phyloP scores from a whole-genome alignment of 108 stramenopile species.

The Cyclotella kingstonii region DNA sequence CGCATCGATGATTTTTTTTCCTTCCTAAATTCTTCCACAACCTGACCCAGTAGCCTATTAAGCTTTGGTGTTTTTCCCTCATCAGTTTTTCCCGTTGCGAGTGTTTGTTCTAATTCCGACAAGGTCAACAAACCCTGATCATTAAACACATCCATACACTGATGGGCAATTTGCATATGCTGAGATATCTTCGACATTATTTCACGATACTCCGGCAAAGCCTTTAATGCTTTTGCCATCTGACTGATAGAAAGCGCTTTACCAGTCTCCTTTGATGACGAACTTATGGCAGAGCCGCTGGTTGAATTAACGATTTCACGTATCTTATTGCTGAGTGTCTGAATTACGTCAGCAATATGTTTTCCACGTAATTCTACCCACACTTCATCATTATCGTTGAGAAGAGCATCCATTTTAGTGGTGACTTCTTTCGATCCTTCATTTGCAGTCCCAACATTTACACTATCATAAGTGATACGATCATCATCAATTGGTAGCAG shows the following conservation, averaged over 20 bases:
- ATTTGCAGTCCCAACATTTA: conserved; percentile 52
- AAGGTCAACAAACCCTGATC: conserved; percentile 69
- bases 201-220: conserved; percentile 92
- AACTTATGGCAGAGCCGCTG: conserved; percentile 48
- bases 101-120: conserved; percentile 89
- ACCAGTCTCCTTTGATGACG: conserved; percentile 37
- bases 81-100: conserved; percentile 89
- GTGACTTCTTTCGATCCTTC: conserved; percentile 43
- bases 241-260: conserved; percentile 74
- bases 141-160: conserved; percentile 89
- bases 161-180: conserved; percentile 92
- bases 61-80: conserved; percentile 70
- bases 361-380: conserved; percentile 95
- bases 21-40: conserved; percentile 56
- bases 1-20: conserved; percentile 50
- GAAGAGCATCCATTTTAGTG: conserved; percentile 71
- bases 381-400: conserved; percentile 93
- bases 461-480: conserved; percentile 66
- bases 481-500: conserved; percentile 81
- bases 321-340: conserved; percentile 71
- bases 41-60: conserved; percentile 59
- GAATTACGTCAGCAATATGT: conserved; percentile 95
- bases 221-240: conserved; percentile 90
- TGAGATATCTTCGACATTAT: conserved; percentile 91
- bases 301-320: conserved; percentile 75